phyloP scores from a whole-genome alignment of 306 rosid genomes.

The Luffa aegyptiaca region DNA sequence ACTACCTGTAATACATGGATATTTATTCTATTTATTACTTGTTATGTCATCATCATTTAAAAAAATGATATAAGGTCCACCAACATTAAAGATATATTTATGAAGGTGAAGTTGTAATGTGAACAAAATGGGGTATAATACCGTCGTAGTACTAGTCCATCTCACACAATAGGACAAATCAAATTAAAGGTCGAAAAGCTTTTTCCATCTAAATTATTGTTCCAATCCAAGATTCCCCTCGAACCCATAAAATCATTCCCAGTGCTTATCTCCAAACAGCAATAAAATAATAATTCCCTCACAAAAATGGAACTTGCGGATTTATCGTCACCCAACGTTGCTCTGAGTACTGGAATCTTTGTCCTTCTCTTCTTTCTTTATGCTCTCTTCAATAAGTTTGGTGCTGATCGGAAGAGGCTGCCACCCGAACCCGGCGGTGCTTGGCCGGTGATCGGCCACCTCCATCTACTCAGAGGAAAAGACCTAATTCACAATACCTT shows the following conservation, averaged over 20 bases:
- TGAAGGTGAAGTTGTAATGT: no score
- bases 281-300: background rate
- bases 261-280: background rate
- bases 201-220: no score
- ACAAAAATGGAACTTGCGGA: background rate
- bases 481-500: background rate
- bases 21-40: no score
- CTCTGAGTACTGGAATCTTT: background rate
- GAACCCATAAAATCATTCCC: background rate
- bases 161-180: no score
- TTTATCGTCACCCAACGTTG: background rate
- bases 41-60: no score
- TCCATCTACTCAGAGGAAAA: conserved; percentile 1
- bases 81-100: no score
- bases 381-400: background rate
- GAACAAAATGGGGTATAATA: no score
- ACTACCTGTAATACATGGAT: no score
- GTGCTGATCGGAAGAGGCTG: background rate
- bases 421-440: conserved; percentile 2
- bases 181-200: no score
- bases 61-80: no score
- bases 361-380: background rate
- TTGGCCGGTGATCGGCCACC: conserved; percentile 25
- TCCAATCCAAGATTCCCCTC: no score
- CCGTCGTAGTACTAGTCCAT: no score